Evolutionary conservation across 306 rosid genomes (phyloP), one percentile per base, ranked within the genome.

Genomic region (Gastrolobium villosum): DNA sequence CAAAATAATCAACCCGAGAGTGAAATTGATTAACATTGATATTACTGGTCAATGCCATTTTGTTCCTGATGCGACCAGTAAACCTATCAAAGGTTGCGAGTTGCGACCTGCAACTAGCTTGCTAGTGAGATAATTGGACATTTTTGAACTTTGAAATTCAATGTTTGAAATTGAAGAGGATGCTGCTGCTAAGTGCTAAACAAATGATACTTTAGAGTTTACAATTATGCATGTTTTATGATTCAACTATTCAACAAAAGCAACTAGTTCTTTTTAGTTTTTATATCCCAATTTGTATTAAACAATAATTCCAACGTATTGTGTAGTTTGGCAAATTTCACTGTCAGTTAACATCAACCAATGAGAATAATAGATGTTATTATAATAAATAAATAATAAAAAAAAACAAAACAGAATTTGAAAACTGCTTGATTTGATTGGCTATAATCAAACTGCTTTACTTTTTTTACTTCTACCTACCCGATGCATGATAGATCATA

Each of bases 321-420:
- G 26, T 20, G 26, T 20, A 20, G 70, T 40, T 39, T 39, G 70
- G 70, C 70, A 64, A 15, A 64, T 15, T 64, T 64, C 50, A 8
- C 10, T 64, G 6, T 64, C 70, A 0, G 7, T n/a, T 63, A 64
- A 39, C 49, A 40, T 20, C 49, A 63, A 2, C 34, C 34, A 64
- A 62, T 7, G 35, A 64, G 50, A 64, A 14, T 39, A 6, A 37
- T 20, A 20, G 26, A 20, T 20, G 26, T 20, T 20, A 20, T 20
- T 20, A 20, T 20, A 20, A 20, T 20, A 20, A 20, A 20, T 20
- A 20, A 20, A 20, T 20, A 37, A 62, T 1, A n/a, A 13, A 34
- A 55, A 26, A 26, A 31, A 30, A 30, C 14, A 56, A 7, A 36
- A 62, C 9, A 3, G 15, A 59, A 59, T 10, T 35, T 36, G 1